phyloP scores from a whole-genome alignment of 768 basidiomycete genomes.

The Amanita brunnescens region DNA sequence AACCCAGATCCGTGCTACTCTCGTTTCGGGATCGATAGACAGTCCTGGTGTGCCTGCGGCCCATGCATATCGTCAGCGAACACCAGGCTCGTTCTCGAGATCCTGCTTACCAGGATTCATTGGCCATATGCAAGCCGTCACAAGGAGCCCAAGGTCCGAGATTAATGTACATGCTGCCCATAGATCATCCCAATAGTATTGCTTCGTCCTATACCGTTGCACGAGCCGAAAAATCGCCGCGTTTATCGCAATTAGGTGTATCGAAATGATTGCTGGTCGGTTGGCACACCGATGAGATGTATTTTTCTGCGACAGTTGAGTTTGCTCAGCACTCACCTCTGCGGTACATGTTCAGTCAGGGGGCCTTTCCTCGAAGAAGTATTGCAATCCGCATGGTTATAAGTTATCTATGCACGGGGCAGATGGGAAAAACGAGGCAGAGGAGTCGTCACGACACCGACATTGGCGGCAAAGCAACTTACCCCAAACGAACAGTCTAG shows the following conservation, averaged over 20 bases:
- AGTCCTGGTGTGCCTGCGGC: not conserved
- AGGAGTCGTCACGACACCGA: no score
- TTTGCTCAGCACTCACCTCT: not conserved
- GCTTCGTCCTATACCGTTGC: slow-evolving; percentile 9
- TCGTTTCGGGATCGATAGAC: not conserved
- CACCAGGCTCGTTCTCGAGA: not conserved
- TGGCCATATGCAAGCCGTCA: slow-evolving; percentile 10
- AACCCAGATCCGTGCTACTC: slow-evolving; percentile 4
- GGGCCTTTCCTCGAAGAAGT: not conserved
- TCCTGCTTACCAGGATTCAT: slow-evolving; percentile 3
- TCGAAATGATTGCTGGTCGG: slow-evolving; percentile 2
- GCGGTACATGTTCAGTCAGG: not conserved
- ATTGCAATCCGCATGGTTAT: not conserved
- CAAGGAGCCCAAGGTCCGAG: slow-evolving; percentile 8
- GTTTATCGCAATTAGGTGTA: slow-evolving; percentile 12
- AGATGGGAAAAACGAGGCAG: not conserved
- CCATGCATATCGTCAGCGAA: not conserved
- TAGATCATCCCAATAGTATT: slow-evolving; percentile 20
- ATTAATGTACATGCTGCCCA: slow-evolving; percentile 12
- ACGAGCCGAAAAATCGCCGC: slow-evolving; percentile 13
- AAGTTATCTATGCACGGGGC: not conserved
- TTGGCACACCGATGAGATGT: no score
- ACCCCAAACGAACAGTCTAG: no score
- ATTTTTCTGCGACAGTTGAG: no score
- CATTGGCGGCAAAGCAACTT: no score